A percentile compares a stretch with the other conserved stretches of the same genome.
These are phyloP conservation scores for Aechmea fasciata DNA, from an alignment of 176 grass and related monocot genomes.

Conservation along the genomic window DNA sequence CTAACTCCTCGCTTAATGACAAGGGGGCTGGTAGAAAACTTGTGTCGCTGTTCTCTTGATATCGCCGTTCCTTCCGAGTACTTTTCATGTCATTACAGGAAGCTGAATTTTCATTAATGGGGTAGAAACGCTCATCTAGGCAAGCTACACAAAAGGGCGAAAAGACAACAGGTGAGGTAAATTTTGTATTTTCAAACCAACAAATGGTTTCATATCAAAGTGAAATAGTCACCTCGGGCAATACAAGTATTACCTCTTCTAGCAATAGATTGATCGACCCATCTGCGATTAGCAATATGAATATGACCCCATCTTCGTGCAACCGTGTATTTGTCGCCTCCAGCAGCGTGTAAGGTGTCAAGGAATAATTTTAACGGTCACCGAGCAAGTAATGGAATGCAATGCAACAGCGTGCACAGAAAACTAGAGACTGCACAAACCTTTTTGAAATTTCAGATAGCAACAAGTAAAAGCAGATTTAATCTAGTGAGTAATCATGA, in stretches of 20 bases:
- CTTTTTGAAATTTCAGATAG: neutral
- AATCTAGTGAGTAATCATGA: no score
- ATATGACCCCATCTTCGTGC: constrained; percentile 75
- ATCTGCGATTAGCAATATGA: constrained; percentile 60
- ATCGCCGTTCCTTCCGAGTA: constrained; percentile 54
- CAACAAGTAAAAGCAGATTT: no score
- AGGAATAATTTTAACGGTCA: constrained; percentile 35
- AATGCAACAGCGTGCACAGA: neutral
- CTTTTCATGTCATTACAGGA: constrained; percentile 32
- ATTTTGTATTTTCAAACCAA: neutral
- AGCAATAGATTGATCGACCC: constrained; percentile 67
- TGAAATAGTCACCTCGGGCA: neutral
- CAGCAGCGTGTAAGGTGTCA: constrained; percentile 69
- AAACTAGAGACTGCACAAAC: neutral
- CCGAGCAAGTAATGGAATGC: neutral
- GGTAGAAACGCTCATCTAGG: constrained; percentile 61
- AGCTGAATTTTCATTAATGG: constrained; percentile 34
- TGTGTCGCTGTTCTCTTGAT: constrained; percentile 36
- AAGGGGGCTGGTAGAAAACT: constrained; percentile 45
- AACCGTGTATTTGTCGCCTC: constrained; percentile 84
- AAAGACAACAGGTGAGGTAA: constrained; percentile 20
- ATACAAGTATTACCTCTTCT: constrained; percentile 57
- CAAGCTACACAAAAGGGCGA: constrained; percentile 50
- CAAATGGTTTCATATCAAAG: neutral
- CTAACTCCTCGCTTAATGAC: constrained; percentile 39